Base-by-base conservation (phyloP, 176 grass and related monocot genomes). In the Elymus sibiricus region DNA sequence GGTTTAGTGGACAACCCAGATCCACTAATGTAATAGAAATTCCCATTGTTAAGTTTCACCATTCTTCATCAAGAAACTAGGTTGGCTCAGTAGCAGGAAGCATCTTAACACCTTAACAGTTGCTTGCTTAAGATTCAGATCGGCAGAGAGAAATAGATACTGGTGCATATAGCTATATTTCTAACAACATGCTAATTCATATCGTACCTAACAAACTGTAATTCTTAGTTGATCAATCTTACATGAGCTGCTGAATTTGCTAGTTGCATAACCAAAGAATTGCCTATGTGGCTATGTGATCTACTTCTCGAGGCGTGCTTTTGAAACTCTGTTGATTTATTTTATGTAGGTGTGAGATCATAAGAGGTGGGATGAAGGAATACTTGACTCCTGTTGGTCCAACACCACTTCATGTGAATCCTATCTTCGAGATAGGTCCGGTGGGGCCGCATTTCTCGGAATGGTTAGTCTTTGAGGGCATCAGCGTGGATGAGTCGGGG, bases 381-480 rank as follows among this genome's bases (percentile, higher is more conserved):
- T 95, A 98, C 64, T 79, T 95, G 67, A 89, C 91, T 59, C 91
- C 96, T 27, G 88, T 98, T 91, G 96, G 96, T 60, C 96, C 96
- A 2, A 92, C 93, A 16, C 79, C 84, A 27, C 86, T 98, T 79
- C 96, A 98, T 88, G 96, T 98, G 28, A 98, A 85, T 73, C 93
- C 91, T 43, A 98, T 95, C 78, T 98, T 98, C 68, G 96, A 98
- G 85, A 94, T 98, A 39, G 96, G 96, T 80, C 93, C 96, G 31
- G 88, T 98, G 3, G 96, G 94, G 42, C 96, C 93, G 29, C 87
- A 82, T 75, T 98, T 98, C 84, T 98, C 96, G 27, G 91, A 95
- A 32, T 98, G 95, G 93, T 85, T 98, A 44, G 96, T 98, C 29
- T 98, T 98, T 62, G 93, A 98, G 34, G 96, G 96, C 83, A 98